These are phyloP conservation scores for Apiotrichum akiyoshidainum DNA, from an alignment of 1,284 basidiomycete species.

Conservation along the genomic window DNA sequence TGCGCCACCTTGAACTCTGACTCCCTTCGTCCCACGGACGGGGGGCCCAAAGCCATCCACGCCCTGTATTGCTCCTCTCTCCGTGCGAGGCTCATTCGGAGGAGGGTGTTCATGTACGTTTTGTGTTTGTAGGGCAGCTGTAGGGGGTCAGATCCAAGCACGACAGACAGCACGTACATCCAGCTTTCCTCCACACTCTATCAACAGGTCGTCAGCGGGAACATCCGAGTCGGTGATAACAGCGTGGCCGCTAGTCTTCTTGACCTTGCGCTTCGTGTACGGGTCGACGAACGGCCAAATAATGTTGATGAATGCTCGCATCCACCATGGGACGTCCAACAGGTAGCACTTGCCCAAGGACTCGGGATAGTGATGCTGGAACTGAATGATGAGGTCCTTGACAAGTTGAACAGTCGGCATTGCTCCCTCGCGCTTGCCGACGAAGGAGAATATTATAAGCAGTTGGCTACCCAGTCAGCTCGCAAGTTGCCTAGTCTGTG, in stretches of 20 bases:
- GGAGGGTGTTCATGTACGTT: constrained; percentile 33
- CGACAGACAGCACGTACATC: constrained; percentile 25
- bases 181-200: constrained; percentile 38
- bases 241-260: constrained; percentile 20
- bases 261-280: constrained; percentile 32
- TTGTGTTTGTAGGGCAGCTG: constrained; percentile 30
- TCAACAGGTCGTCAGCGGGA: constrained; percentile 21
- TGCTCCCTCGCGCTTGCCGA: constrained; percentile 41
- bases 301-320: constrained; percentile 39
- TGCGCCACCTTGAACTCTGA: constrained; percentile 25
- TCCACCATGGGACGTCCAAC: constrained; percentile 38
- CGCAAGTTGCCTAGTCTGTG: not conserved
- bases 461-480: constrained; percentile 20
- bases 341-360: constrained; percentile 28
- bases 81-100: constrained; percentile 24
- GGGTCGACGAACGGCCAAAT: constrained; percentile 48
- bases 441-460: constrained; percentile 40
- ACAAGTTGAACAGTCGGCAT: constrained; percentile 29
- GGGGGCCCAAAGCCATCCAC: constrained; percentile 27
- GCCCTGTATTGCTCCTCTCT: constrained; percentile 26
- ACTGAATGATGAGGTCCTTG: not conserved
- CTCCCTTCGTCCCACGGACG: constrained; percentile 33
- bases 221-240: constrained; percentile 24
- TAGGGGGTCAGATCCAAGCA: not conserved
- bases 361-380: constrained; percentile 38